These are phyloP conservation scores for Calonectria fujianensis DNA, from an alignment of 2,329 filamentous ascomycete genomes.

Conservation along the genomic window DNA sequence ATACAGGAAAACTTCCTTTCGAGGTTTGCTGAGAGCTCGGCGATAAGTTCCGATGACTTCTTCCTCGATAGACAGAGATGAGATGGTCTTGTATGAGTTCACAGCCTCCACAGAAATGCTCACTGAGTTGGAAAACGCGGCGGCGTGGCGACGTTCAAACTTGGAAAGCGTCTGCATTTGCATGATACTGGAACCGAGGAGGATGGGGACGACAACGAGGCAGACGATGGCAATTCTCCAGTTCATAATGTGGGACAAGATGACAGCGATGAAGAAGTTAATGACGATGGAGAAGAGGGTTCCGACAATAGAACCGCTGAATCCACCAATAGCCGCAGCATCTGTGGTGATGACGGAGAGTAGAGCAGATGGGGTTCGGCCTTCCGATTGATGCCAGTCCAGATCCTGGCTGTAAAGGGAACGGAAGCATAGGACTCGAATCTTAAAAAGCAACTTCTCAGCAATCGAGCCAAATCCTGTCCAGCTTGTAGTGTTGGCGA, in stretches of 20 bases:
- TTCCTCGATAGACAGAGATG: constrained; percentile 72
- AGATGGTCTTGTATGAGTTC: constrained; percentile 78
- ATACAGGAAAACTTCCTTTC: constrained; percentile 72
- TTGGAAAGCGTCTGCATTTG: constrained; percentile 77
- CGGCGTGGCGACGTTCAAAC: constrained; percentile 78
- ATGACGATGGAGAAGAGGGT: constrained; percentile 80
- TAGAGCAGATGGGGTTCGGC: constrained; percentile 76
- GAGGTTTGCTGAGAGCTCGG: constrained; percentile 68
- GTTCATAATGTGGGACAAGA: constrained; percentile 81
- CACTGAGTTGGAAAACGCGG: constrained; percentile 78
- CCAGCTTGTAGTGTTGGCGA: constrained; percentile 75
- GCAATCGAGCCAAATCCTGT: constrained; percentile 69
- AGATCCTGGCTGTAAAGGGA: constrained; percentile 80
- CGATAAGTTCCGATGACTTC: constrained; percentile 73
- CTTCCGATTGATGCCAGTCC: constrained; percentile 82
- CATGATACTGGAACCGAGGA: constrained; percentile 82
- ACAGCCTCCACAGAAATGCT: constrained; percentile 81
- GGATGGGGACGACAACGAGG: constrained; percentile 79
- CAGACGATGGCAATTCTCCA: constrained; percentile 87
- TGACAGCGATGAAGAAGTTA: constrained; percentile 81
- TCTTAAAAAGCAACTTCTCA: constrained; percentile 78
- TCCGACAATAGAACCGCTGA: constrained; percentile 83
- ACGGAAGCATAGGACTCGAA: constrained; percentile 78
- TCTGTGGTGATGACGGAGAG: constrained; percentile 83
- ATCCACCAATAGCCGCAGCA: constrained; percentile 78